Conservation (phyloP, 2,329 filamentous ascomycete genomes). For the Cyphellophora europaea region DNA sequence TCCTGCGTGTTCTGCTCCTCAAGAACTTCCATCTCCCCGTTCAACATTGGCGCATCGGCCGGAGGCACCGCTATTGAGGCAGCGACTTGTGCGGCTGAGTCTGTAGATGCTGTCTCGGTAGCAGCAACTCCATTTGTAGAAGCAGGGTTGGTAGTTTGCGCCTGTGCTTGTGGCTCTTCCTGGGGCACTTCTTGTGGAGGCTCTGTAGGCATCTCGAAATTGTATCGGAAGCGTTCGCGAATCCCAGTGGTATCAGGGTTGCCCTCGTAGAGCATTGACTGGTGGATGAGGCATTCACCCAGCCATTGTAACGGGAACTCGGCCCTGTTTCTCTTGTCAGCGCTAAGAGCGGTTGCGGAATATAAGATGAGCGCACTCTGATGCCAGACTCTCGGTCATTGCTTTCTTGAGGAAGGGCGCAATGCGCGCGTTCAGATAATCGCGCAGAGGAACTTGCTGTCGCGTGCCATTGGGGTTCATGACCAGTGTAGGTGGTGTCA, state of each 20-base stretch:
- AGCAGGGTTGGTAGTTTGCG: neutral
- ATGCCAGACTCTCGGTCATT: constrained; percentile 15
- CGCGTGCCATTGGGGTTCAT: neutral
- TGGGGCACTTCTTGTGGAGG: too few species aligned
- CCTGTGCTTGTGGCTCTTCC: constrained; percentile 5
- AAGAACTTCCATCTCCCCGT: too few species aligned
- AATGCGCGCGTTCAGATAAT: constrained; percentile 17
- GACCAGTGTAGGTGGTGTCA: neutral
- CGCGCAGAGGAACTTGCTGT: constrained; percentile 17
- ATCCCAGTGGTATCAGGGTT: constrained; percentile 18
- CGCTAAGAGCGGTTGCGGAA: neutral
- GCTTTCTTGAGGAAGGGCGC: constrained; percentile 18
- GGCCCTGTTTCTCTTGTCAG: constrained; percentile 8
- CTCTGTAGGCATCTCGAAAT: constrained; percentile 13
- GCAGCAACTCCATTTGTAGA: constrained; percentile 3
- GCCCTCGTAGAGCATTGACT: constrained; percentile 18
- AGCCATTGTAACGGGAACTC: constrained; percentile 20
- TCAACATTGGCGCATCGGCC: too few species aligned
- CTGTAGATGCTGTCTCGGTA: constrained; percentile 1
- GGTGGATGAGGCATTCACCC: constrained; percentile 19
- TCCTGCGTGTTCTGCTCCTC: too few species aligned
- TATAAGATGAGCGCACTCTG: constrained; percentile 12
- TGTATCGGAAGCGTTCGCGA: constrained; percentile 17
- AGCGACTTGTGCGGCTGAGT: neutral
- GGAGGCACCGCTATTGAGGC: too few species aligned